These are phyloP conservation scores for Heliamphora exappendiculata DNA, from an alignment of 148 eudicot genomes.

Conservation along the genomic window DNA sequence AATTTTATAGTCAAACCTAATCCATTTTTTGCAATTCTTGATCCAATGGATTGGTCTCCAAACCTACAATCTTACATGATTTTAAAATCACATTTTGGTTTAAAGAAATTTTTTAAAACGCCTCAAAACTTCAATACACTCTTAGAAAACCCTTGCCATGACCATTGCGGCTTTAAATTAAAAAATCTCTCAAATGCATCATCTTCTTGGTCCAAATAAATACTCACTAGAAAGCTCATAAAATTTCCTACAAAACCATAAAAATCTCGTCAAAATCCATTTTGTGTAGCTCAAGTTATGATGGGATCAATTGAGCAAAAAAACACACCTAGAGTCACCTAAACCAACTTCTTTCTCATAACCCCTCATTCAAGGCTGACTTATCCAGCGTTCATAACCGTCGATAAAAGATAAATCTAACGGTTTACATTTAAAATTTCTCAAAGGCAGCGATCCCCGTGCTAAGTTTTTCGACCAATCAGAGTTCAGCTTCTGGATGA, in stretches of 20 bases:
- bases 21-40: slow-evolving; percentile 24
- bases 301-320: slow-evolving; percentile 22
- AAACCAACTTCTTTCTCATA: background rate
- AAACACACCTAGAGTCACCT: slow-evolving; percentile 41
- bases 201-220: slow-evolving; percentile 4
- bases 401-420: slow-evolving; percentile 36
- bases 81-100: background rate
- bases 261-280: slow-evolving; percentile 22
- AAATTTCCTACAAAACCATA: slow-evolving; percentile 23
- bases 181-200: slow-evolving; percentile 29
- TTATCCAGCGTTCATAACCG: slow-evolving; percentile 23
- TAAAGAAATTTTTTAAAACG: background rate
- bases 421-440: slow-evolving; percentile 17
- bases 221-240: slow-evolving; percentile 42
- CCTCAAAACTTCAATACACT: background rate
- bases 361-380: slow-evolving; percentile 15
- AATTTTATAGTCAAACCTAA: slow-evolving; percentile 18
- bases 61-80: slow-evolving; percentile 11
- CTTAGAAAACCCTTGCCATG: slow-evolving; percentile 20
- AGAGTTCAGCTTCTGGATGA: slow-evolving; percentile 17
- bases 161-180: slow-evolving; percentile 34
- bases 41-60: slow-evolving; percentile 16
- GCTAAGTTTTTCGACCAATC: slow-evolving; percentile 29
- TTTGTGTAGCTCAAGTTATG: slow-evolving; percentile 15
- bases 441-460: slow-evolving; percentile 24